A percentile compares a stretch with the other conserved stretches of the same genome.
phyloP scores from a whole-genome alignment of 2,329 filamentous ascomycete genomes.

The Colletotrichum gigasporum region DNA sequence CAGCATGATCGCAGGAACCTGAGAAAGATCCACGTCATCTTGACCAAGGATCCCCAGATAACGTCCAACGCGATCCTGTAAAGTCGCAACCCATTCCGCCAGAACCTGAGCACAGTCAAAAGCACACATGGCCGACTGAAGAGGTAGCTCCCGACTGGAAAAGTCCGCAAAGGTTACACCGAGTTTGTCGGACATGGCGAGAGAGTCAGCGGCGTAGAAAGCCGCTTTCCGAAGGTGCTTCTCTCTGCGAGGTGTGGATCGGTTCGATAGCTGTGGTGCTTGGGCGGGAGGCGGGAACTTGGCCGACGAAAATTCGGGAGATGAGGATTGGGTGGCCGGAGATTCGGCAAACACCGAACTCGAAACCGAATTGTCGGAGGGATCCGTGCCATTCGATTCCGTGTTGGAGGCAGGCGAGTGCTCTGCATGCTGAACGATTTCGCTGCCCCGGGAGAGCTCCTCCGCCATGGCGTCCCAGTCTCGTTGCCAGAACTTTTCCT shows the following conservation, averaged over 20 bases:
- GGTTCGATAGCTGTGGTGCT: conserved; percentile 39
- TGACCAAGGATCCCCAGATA: conserved; percentile 89
- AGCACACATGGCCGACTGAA: conserved; percentile 90
- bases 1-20: conserved; percentile 88
- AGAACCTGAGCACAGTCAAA: conserved; percentile 96
- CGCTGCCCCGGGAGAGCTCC: conserved; percentile 81
- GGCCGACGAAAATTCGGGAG: conserved; percentile 54
- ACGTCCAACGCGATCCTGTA: conserved; percentile 92
- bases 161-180: conserved; percentile 88
- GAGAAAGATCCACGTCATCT: conserved; percentile 79
- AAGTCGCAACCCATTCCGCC: conserved; percentile 91
- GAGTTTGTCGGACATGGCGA: conserved; percentile 87
- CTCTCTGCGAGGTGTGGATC: conserved; percentile 76
- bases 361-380: conserved; percentile 56
- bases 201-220: conserved; percentile 91
- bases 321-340: conserved; percentile 60
- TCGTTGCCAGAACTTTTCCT: conserved; percentile 92
- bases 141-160: conserved; percentile 83
- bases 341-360: conserved; percentile 61
- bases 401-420: conserved; percentile 63
- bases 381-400: conserved; percentile 53
- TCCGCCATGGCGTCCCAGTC: conserved; percentile 94
- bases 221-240: conserved; percentile 92
- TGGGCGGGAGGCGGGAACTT: conserved; percentile 44
- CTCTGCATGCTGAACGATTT: conserved; percentile 78